phyloP scores from a whole-genome alignment of 2,329 filamentous ascomycete genomes.

The Dothideomycetes sp. region DNA sequence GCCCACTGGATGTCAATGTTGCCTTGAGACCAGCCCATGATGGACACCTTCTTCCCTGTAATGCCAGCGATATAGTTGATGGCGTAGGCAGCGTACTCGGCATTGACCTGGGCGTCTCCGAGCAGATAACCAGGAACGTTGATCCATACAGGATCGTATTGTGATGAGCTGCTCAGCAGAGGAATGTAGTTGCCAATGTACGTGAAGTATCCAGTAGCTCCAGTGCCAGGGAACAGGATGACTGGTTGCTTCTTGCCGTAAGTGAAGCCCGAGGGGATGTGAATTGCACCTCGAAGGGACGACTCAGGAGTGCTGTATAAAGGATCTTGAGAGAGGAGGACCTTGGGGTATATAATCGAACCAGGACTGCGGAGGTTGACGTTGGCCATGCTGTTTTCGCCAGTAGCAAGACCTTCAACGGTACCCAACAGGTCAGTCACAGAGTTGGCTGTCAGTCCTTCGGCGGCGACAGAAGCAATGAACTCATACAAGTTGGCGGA shows the following conservation, averaged over 20 bases:
- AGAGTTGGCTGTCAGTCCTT: slow-evolving; percentile 18
- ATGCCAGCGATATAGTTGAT: slow-evolving; percentile 46
- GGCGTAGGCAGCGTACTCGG: slow-evolving; percentile 50
- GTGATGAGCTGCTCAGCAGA: slow-evolving; percentile 33
- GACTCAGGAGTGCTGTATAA: slow-evolving; percentile 41
- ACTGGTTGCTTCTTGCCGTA: slow-evolving; percentile 40
- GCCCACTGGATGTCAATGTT: slow-evolving; percentile 48
- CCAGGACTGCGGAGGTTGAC: slow-evolving; percentile 20
- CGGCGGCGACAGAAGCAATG: slow-evolving; percentile 20
- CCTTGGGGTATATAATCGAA: slow-evolving; percentile 30
- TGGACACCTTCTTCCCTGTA: slow-evolving; percentile 31
- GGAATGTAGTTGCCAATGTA: slow-evolving; percentile 43
- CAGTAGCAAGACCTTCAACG: slow-evolving; percentile 19
- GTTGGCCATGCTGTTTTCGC: slow-evolving; percentile 22
- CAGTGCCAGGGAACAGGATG: slow-evolving; percentile 47
- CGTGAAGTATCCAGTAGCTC: slow-evolving; percentile 37
- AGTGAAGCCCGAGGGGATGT: slow-evolving; percentile 42
- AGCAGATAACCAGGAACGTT: slow-evolving; percentile 44
- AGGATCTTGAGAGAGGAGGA: slow-evolving; percentile 36
- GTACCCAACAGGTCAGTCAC: slow-evolving; percentile 20
- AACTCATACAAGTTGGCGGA: slow-evolving; percentile 23
- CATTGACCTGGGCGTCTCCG: slow-evolving; percentile 41
- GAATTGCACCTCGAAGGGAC: slow-evolving; percentile 42
- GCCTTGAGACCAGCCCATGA: slow-evolving; percentile 50
- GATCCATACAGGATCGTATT: slow-evolving; percentile 46